These are phyloP conservation scores for Entrophospora sp. DNA, from an alignment of 192 early-diverging fungal species.

Conservation along the genomic window DNA sequence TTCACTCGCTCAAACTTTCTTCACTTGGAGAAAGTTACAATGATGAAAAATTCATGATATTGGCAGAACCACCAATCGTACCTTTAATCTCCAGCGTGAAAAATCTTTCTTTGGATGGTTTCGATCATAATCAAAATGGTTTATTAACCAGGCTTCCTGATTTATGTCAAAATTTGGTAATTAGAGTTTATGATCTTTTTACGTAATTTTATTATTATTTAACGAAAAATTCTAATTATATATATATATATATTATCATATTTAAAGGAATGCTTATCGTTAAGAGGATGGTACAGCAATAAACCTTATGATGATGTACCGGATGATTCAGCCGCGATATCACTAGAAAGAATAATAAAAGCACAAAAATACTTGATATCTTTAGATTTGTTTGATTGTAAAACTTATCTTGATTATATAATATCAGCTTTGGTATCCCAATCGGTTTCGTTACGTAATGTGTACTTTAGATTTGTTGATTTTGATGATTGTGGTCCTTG, in stretches of 20 bases:
- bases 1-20: neutral
- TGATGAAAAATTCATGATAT: neutral
- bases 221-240: too few relatives aligned
- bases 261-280: neutral
- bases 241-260: too few relatives aligned
- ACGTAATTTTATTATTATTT: too few relatives aligned
- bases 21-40: neutral
- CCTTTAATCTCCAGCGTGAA: neutral
- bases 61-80: neutral
- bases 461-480: neutral
- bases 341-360: neutral
- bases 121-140: neutral
- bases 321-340: neutral
- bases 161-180: neutral
- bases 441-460: neutral
- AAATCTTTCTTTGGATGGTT: neutral
- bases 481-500: slow-evolving; percentile 8
- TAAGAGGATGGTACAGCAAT: neutral
- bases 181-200: too few relatives aligned
- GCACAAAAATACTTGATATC: neutral
- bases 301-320: neutral
- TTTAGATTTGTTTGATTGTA: slow-evolving; percentile 1
- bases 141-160: neutral
- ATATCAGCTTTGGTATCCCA: slow-evolving; percentile 4
- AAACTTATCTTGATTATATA: neutral